A percentile compares a stretch with the other conserved stretches of the same genome.
Conservation (phyloP, 345 rosid species). For the Corymbia maculata region DNA sequence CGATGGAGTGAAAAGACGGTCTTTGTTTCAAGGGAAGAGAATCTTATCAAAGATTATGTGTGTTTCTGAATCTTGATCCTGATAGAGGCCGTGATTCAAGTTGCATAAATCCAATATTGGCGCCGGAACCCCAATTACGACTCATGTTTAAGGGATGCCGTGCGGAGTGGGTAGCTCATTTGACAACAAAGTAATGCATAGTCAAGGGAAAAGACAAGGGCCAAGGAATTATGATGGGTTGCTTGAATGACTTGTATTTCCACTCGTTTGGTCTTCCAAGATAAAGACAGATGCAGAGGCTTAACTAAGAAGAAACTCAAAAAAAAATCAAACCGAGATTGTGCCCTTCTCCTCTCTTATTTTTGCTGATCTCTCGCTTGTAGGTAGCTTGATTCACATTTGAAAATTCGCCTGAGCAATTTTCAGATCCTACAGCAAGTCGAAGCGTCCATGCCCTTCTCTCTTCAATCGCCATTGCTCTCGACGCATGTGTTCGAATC, state of each 20-base stretch:
- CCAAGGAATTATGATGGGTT: background rate
- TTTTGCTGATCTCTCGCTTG: background rate
- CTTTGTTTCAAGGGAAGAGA: too few species aligned
- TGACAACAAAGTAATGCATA: background rate
- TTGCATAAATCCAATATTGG: background rate
- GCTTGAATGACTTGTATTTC: background rate
- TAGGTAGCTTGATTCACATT: background rate
- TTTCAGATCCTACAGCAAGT: background rate
- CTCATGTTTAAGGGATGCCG: background rate
- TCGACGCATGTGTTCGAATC: background rate
- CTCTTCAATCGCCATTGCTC: background rate
- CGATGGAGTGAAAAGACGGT: too few species aligned
- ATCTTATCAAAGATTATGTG: too few species aligned
- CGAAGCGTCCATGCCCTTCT: background rate
- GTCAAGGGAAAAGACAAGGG: background rate
- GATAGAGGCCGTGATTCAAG: background rate
- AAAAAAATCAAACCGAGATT: background rate
- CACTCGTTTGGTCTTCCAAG: background rate
- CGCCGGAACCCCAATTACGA: background rate
- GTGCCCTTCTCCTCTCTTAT: background rate
- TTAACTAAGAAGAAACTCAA: background rate
- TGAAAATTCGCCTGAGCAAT: background rate
- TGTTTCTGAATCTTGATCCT: too few species aligned
- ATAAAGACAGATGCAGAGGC: background rate
- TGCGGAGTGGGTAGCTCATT: background rate